Conservation (phyloP, 768 basidiomycete genomes). For the Pulveroboletus ravenelii region DNA sequence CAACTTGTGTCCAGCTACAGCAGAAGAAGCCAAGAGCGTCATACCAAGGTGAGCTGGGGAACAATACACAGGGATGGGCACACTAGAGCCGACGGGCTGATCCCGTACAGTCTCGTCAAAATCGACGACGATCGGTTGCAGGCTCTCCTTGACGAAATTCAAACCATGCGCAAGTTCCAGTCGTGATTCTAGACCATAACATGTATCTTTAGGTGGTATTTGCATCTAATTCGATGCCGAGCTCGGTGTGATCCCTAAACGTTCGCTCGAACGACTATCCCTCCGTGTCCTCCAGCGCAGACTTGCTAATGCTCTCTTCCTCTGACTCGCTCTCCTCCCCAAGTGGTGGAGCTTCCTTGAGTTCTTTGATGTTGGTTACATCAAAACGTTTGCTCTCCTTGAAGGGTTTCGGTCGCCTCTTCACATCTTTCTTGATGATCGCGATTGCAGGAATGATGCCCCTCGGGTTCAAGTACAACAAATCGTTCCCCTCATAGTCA, state of each 20-base stretch:
- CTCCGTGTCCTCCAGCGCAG: slow-evolving; percentile 48
- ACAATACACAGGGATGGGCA: background rate
- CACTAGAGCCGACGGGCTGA: background rate
- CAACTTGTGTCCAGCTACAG: slow-evolving; percentile 80
- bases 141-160: slow-evolving; percentile 78
- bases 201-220: background rate
- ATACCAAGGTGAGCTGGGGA: slow-evolving; percentile 66
- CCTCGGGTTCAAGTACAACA: slow-evolving; percentile 71
- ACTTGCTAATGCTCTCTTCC: slow-evolving; percentile 38
- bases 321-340: slow-evolving; percentile 44
- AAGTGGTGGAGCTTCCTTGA: slow-evolving; percentile 23
- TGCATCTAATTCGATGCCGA: background rate
- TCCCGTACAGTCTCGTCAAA: slow-evolving; percentile 61
- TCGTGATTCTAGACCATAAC: slow-evolving; percentile 37
- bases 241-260: background rate
- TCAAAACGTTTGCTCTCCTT: slow-evolving; percentile 67
- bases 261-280: slow-evolving; percentile 23
- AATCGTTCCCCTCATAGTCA: slow-evolving; percentile 68
- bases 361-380: slow-evolving; percentile 39
- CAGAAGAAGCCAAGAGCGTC: slow-evolving; percentile 89
- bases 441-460: slow-evolving; percentile 72
- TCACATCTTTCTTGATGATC: slow-evolving; percentile 54
- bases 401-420: slow-evolving; percentile 57
- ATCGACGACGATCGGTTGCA: slow-evolving; percentile 86
- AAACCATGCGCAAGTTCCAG: slow-evolving; percentile 88